These are phyloP conservation scores for Ganoderma sinense DNA, from an alignment of 1,284 basidiomycete species.

Conservation along the genomic window DNA sequence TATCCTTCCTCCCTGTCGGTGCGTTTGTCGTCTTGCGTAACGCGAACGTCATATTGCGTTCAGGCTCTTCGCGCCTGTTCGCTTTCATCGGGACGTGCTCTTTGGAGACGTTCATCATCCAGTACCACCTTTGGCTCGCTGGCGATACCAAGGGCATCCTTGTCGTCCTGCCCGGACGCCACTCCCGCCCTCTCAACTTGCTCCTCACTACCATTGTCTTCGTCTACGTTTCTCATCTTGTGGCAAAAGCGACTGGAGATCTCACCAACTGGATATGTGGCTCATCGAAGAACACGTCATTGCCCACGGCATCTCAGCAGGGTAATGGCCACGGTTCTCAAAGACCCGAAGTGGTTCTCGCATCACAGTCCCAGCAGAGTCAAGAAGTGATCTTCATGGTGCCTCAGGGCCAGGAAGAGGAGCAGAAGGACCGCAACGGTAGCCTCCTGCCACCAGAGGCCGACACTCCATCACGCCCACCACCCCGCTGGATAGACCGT, in stretches of 20 bases:
- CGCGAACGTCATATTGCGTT: constrained; percentile 73
- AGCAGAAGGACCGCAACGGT: constrained; percentile 35
- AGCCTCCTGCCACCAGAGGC: constrained; percentile 34
- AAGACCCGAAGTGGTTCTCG: constrained; percentile 9
- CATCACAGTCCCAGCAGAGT: constrained; percentile 20
- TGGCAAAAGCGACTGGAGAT: constrained; percentile 78
- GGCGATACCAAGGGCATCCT: constrained; percentile 88
- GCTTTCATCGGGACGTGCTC: constrained; percentile 86
- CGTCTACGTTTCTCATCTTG: constrained; percentile 79
- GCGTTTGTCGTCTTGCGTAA: constrained; percentile 83
- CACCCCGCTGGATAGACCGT: constrained; percentile 62
- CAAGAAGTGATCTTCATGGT: constrained; percentile 41
- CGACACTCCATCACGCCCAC: constrained; percentile 48
- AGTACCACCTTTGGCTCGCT: constrained; percentile 91
- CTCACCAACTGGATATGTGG: constrained; percentile 78
- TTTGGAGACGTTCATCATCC: constrained; percentile 88
- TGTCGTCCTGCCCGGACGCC: constrained; percentile 78
- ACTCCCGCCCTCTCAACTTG: constrained; percentile 79
- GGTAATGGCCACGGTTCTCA: constrained; percentile 10
- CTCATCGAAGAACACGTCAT: constrained; percentile 34
- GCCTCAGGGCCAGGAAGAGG: constrained; percentile 31
- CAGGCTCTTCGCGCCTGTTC: constrained; percentile 73
- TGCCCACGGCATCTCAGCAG: constrained; percentile 42
- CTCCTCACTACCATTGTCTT: constrained; percentile 79
- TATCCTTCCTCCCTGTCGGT: constrained; percentile 83